phyloP scores from a whole-genome alignment of 73 alveolate species.

The Symbiodinium pilosum region DNA sequence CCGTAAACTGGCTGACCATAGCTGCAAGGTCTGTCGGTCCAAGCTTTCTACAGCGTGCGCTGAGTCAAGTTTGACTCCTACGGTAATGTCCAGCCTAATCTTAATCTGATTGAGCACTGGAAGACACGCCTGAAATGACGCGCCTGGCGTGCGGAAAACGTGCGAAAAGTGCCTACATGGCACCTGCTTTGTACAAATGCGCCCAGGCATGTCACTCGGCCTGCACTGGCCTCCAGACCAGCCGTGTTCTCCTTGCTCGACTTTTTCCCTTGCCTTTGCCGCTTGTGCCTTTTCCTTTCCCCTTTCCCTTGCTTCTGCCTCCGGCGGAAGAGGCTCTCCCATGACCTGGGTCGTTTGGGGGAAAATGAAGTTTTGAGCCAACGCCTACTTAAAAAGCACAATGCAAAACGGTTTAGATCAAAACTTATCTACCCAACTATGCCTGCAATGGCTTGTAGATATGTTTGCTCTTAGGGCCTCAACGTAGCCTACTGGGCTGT shows the following conservation, averaged over 20 bases:
- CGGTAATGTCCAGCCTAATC: background rate
- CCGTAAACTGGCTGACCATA: no score
- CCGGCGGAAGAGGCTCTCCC: background rate
- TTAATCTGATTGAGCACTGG: background rate
- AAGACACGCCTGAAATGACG: background rate
- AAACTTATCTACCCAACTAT: no score
- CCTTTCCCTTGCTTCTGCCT: conserved; percentile 41
- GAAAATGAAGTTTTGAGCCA: no score
- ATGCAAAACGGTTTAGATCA: no score
- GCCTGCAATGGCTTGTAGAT: no score
- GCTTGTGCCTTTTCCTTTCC: conserved; percentile 26
- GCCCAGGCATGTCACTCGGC: background rate
- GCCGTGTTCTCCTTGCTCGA: background rate
- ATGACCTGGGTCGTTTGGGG: no score
- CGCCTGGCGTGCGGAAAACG: background rate
- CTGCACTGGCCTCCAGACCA: background rate
- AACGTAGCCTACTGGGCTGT: no score
- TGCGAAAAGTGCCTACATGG: background rate
- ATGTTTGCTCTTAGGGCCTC: no score
- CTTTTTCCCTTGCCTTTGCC: conserved; percentile 13
- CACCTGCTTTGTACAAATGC: background rate
- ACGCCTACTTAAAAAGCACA: no score
- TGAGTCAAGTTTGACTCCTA: background rate
- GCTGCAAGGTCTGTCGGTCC: background rate
- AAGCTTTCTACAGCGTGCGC: background rate